Conservation (phyloP, 345 rosid species). For the Euphorbia peplus region DNA sequence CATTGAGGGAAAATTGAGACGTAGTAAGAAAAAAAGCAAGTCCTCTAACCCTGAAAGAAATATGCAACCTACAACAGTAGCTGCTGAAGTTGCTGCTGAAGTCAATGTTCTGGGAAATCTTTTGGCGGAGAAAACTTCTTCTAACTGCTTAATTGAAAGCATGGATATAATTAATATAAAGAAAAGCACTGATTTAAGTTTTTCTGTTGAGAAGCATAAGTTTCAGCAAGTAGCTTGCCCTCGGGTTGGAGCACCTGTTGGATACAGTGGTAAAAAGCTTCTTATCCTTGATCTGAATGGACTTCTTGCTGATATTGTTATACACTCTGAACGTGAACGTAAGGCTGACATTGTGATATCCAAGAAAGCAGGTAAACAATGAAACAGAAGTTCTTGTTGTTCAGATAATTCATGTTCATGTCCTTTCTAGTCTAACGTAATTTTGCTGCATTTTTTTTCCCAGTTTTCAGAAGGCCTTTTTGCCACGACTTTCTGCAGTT, state of each 20-base stretch:
- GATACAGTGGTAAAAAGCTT: conserved; percentile 20
- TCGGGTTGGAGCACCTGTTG: conserved; percentile 22
- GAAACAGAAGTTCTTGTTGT: background rate
- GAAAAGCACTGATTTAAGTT: conserved; percentile 13
- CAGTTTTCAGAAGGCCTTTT: conserved; percentile 34
- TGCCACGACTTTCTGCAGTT: conserved; percentile 29
- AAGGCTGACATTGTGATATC: conserved; percentile 13
- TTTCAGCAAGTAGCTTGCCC: conserved; percentile 13
- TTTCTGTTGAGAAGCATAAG: conserved; percentile 18
- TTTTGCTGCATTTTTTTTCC: background rate
- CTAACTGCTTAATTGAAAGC: conserved; percentile 16
- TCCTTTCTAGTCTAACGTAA: conserved; percentile 7
- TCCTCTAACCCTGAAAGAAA: conserved; percentile 1
- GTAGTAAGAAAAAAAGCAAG: conserved; percentile 10
- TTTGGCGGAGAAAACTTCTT: conserved; percentile 10
- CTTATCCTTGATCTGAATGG: conserved; percentile 34
- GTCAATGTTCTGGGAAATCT: conserved; percentile 12
- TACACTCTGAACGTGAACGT: background rate
- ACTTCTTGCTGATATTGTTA: conserved; percentile 29
- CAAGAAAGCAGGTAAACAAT: conserved; percentile 21
- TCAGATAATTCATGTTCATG: background rate
- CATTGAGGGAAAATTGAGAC: background rate
- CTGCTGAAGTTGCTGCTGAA: conserved; percentile 11
- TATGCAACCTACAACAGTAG: conserved; percentile 10
- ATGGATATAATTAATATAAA: conserved; percentile 9